Evolutionary conservation across 768 basidiomycete species (phyloP).

Genomic region (Rhizopogon roseolus): DNA sequence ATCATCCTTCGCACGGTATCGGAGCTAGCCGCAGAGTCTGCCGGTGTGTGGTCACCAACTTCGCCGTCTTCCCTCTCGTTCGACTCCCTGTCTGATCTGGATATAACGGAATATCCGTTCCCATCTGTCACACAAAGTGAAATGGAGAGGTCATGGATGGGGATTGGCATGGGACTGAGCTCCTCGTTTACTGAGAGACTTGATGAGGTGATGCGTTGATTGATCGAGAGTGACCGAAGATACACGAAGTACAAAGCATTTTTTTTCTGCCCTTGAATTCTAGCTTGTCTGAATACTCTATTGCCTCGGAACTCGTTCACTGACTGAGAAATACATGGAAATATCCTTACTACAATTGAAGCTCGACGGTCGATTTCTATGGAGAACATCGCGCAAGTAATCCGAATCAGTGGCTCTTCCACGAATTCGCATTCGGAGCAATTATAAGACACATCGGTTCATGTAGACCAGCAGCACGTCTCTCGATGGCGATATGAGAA

Average conservation of each 20-base stretch:
- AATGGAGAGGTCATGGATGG: conserved; percentile 15
- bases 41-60: not conserved
- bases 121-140: not conserved
- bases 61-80: not conserved
- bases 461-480: too few relatives aligned
- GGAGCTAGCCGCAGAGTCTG: conserved; percentile 13
- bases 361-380: too few relatives aligned
- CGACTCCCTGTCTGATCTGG: not conserved
- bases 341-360: not conserved
- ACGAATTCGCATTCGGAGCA: too few relatives aligned
- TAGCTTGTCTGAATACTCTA: not conserved
- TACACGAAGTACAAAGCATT: not conserved
- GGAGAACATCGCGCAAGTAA: too few relatives aligned
- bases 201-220: not conserved
- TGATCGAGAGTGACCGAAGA: not conserved
- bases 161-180: conserved; percentile 9
- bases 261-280: not conserved
- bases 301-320: not conserved
- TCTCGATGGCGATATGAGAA: too few relatives aligned
- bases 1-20: conserved; percentile 19
- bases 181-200: conserved; percentile 10
- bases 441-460: too few relatives aligned
- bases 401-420: too few relatives aligned
- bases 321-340: not conserved
- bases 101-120: not conserved